Evolutionary conservation across 345 rosid genomes (phyloP).

Genomic region (Dimocarpus longan): DNA sequence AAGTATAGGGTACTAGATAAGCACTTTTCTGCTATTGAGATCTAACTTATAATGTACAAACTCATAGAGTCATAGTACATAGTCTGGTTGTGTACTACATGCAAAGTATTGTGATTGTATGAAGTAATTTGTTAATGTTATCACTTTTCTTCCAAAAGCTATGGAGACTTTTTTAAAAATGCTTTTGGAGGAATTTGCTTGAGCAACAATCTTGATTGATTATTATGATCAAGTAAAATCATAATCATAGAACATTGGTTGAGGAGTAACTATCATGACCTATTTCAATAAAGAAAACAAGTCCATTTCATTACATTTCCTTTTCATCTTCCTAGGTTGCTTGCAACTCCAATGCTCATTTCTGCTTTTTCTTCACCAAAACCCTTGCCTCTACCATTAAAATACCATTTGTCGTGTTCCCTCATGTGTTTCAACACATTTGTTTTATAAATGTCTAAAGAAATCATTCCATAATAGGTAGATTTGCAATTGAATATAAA

Average conservation of each 20-base stretch:
- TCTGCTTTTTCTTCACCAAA: background rate
- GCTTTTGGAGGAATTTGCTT: slow-evolving; percentile 24
- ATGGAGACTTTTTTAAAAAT: slow-evolving; percentile 21
- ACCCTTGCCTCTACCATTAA: background rate
- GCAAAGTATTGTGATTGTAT: background rate
- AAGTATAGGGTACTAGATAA: background rate
- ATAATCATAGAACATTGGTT: slow-evolving; percentile 15
- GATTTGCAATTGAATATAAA: too few species aligned
- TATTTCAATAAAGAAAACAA: background rate
- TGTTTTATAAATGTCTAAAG: too few species aligned
- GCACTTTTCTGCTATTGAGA: background rate
- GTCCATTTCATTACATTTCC: background rate
- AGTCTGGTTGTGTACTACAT: background rate
- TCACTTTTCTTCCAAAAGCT: slow-evolving; percentile 15
- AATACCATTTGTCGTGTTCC: too few species aligned
- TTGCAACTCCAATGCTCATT: background rate
- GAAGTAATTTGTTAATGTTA: background rate
- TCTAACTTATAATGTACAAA: background rate
- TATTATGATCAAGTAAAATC: background rate
- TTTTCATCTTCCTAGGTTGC: background rate
- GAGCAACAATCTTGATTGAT: slow-evolving; percentile 14
- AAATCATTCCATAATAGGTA: too few species aligned
- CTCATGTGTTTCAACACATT: too few species aligned
- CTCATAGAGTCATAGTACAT: background rate
- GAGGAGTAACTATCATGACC: slow-evolving; percentile 17